Evolutionary conservation across 345 rosid species (phyloP), one percentile per base, ranked within the genome.

Genomic region (Reutealis trisperma): DNA sequence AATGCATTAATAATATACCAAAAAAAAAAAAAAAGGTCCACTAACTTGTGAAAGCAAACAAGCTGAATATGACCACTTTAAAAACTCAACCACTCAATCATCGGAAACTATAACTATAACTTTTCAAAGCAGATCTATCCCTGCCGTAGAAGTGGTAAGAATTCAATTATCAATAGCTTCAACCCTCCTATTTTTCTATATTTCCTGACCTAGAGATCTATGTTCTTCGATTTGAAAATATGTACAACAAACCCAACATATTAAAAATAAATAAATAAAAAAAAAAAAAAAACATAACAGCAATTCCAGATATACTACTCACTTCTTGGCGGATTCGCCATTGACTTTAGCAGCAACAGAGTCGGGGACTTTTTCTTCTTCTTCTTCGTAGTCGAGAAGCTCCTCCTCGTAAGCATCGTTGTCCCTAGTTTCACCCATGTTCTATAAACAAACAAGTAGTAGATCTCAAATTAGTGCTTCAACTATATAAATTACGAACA

Each of bases 351-450:
- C 80, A 27, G 87, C 80, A 41, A 83, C 82, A 37, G 97, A 89
- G 77, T 96, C 97, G 2, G 85, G 88, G 67, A 87, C 95, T 75
- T 90, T 94, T 82, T 94, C 97, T 18, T 96, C 99, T 69, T 96
- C 99, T 72, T 96, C 99, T 78, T 96, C 98, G 63, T 96, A 94
- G 79, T 96, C 99, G 52, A 96, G 85, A 71, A 96, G 99, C 95
- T 96, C 99, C 78, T 96, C 99, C 90, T 96, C 98, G 81, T 96
- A 96, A n/a, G 91, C 90, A 41, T 96, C 99, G 95, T 88, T 91
- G 84, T 93, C 99, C 77, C 90, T 91, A 54, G 94, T 89, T 69
- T 96, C 99, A 62, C 91, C 99, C 99, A 96, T 96, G 82, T 62
- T 73, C 87, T 32, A 59, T 16, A 58, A 63, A 32, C 67, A 67